These are phyloP conservation scores for Calophaca sinica DNA, from an alignment of 306 rosid genomes.

Conservation along the genomic window DNA sequence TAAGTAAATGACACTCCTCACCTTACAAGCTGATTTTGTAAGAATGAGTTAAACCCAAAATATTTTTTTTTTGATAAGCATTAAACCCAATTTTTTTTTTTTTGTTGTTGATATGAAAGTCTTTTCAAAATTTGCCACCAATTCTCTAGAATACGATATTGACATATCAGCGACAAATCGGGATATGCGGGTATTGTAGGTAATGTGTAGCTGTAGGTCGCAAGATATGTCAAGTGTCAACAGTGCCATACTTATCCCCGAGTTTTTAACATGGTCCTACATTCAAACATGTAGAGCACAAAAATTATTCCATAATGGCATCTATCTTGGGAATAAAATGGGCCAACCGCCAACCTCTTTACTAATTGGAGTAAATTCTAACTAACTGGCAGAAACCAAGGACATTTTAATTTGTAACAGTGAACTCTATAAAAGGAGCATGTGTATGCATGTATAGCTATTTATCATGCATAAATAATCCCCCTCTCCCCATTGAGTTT, in stretches of 20 bases:
- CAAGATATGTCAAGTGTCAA: constrained; percentile 36
- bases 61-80: no score
- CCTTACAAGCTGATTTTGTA: no score
- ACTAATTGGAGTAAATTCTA: not conserved
- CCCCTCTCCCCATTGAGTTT: not conserved
- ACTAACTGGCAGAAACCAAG: constrained; percentile 11
- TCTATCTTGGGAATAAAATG: not conserved
- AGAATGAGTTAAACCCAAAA: no score
- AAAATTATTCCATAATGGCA: not conserved
- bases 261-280: constrained; percentile 31
- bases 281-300: not conserved
- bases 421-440: no score
- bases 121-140: constrained; percentile 11
- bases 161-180: not conserved
- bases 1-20: no score
- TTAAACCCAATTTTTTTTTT: no score
- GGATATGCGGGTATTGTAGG: constrained; percentile 8
- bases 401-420: constrained; percentile 33
- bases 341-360: constrained; percentile 1
- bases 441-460: not conserved
- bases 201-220: constrained; percentile 33
- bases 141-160: constrained; percentile 21
- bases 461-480: constrained; percentile 48
- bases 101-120: no score
- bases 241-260: constrained; percentile 19